A percentile compares a stretch with the other conserved stretches of the same genome.
These are phyloP conservation scores for Mycena belliarum DNA, from an alignment of 768 basidiomycete species.

Conservation along the genomic window DNA sequence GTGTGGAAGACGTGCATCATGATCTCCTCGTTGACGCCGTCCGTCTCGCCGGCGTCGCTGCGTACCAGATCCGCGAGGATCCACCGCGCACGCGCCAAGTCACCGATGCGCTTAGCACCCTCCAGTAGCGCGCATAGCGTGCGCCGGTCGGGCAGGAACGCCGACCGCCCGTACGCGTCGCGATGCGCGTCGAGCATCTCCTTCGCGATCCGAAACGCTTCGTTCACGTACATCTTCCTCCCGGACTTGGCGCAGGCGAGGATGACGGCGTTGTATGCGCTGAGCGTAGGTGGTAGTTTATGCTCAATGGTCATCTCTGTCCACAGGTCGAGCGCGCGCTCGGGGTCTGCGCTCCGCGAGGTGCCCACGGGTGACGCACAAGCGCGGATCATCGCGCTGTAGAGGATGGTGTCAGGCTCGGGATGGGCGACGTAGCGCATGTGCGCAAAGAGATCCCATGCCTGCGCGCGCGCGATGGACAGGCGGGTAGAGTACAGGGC, in stretches of 20 bases:
- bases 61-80: constrained; percentile 83
- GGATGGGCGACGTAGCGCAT: constrained; percentile 97
- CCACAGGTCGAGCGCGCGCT: constrained; percentile 91
- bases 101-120: constrained; percentile 85
- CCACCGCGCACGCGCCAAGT: constrained; percentile 83
- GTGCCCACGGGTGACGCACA: constrained; percentile 60
- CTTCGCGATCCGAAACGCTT: constrained; percentile 81
- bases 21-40: constrained; percentile 59
- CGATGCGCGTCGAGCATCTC: constrained; percentile 84
- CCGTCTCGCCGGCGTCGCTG: constrained; percentile 30
- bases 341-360: constrained; percentile 68
- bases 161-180: constrained; percentile 58
- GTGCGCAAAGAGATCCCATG: constrained; percentile 93
- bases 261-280: constrained; percentile 82
- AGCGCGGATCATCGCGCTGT: constrained; percentile 84
- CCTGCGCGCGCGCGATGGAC: constrained; percentile 66
- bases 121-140: constrained; percentile 88
- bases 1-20: constrained; percentile 87
- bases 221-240: constrained; percentile 62
- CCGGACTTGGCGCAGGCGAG: constrained; percentile 76
- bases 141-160: constrained; percentile 58
- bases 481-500: constrained; percentile 53
- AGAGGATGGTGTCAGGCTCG: constrained; percentile 68
- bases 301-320: constrained; percentile 86
- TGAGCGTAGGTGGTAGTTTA: constrained; percentile 58